These are phyloP conservation scores for Plasmodium chabaudi DNA, from an alignment of 169 alveolate genomes.

Conservation along the genomic window DNA sequence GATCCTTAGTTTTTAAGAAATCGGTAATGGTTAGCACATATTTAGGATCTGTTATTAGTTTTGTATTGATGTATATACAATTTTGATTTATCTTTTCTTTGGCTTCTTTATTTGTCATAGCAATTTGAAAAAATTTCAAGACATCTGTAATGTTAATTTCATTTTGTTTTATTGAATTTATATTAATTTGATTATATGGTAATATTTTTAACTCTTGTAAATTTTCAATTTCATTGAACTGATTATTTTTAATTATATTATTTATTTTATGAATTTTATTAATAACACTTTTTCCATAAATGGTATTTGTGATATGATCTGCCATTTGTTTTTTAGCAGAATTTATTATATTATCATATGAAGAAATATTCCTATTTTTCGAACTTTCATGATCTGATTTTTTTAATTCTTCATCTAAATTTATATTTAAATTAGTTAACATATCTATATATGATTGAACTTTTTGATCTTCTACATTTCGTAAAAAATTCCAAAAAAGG, in stretches of 20 bases:
- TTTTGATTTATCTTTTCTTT: constrained; percentile 45
- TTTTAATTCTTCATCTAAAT: background rate
- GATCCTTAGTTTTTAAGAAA: constrained; percentile 6
- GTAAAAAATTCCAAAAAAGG: constrained; percentile 71
- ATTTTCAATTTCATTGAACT: constrained; percentile 6
- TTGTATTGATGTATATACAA: constrained; percentile 16
- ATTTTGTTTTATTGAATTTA: constrained; percentile 5
- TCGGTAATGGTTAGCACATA: background rate
- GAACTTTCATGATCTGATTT: background rate
- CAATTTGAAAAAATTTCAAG: constrained; percentile 27
- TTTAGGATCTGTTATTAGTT: constrained; percentile 12
- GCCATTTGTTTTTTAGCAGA: constrained; percentile 57
- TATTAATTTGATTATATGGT: constrained; percentile 36
- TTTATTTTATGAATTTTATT: constrained; percentile 33
- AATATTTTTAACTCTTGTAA: constrained; percentile 29
- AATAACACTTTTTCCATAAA: constrained; percentile 52
- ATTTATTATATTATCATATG: constrained; percentile 28
- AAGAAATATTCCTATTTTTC: background rate
- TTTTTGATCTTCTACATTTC: constrained; percentile 69
- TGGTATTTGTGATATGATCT: constrained; percentile 34
- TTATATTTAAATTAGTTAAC: constrained; percentile 50
- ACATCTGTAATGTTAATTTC: constrained; percentile 21
- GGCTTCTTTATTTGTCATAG: constrained; percentile 46
- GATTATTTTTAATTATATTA: constrained; percentile 22
- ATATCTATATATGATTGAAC: constrained; percentile 34